These are phyloP conservation scores for Penicillium sp. DNA, from an alignment of 2,329 filamentous ascomycete species.

Conservation along the genomic window DNA sequence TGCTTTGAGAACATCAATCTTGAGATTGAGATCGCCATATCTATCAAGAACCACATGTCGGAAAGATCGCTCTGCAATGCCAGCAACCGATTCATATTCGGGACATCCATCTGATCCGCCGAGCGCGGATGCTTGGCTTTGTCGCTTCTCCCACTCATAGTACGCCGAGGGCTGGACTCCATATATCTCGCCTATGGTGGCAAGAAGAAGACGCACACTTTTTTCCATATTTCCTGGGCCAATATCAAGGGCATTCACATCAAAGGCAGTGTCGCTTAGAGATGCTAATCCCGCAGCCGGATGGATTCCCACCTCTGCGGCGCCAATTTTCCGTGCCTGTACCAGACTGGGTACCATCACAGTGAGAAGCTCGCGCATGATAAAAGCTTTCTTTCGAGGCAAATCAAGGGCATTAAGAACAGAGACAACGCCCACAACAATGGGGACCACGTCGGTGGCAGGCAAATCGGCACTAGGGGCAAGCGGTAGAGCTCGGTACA, in stretches of 20 bases:
- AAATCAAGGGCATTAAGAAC: conserved; percentile 78
- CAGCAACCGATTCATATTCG: conserved; percentile 38
- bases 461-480: conserved; percentile 63
- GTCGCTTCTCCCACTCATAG: conserved; percentile 34
- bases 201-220: conserved; percentile 41
- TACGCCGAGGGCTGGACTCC: conserved; percentile 41
- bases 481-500: conserved; percentile 71
- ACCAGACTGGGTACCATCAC: conserved; percentile 82
- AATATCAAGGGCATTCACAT: conserved; percentile 45
- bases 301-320: conserved; percentile 94
- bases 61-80: conserved; percentile 47
- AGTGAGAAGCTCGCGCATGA: conserved; percentile 81
- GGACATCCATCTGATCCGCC: conserved; percentile 15
- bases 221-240: conserved; percentile 44
- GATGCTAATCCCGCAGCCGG: conserved; percentile 84
- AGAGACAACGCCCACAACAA: conserved; percentile 83
- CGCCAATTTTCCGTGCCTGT: conserved; percentile 86
- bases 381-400: conserved; percentile 86
- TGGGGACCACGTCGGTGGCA: conserved; percentile 72
- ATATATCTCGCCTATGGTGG: conserved; percentile 41
- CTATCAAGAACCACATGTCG: conserved; percentile 47
- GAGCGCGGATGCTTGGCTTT: conserved; percentile 21
- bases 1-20: conserved; percentile 82
- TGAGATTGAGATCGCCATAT: conserved; percentile 78
- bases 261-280: conserved; percentile 57